A percentile compares a stretch with the other conserved stretches of the same genome.
phyloP scores from a whole-genome alignment of 2,329 filamentous ascomycete genomes.

The Penicillium aurantiogriseum region DNA sequence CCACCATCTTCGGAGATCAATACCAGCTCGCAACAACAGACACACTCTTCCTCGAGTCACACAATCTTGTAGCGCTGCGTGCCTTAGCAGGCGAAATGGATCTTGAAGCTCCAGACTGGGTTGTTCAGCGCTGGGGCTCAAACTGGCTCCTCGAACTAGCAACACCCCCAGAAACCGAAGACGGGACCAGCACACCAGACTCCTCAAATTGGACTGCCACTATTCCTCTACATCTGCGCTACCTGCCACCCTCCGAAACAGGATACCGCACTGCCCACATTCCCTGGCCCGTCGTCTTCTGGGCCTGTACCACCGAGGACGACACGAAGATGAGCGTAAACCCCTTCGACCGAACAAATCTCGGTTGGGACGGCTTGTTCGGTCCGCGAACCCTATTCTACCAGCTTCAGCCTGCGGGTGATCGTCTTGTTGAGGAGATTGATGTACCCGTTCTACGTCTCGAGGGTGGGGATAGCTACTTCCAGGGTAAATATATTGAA shows the following conservation, averaged over 20 bases:
- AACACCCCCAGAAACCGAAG: conserved; percentile 42
- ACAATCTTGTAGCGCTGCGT: conserved; percentile 69
- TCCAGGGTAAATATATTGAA: conserved; percentile 43
- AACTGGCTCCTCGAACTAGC: conserved; percentile 72
- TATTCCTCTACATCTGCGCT: conserved; percentile 82
- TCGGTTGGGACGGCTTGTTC: conserved; percentile 87
- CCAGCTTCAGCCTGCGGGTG: conserved; percentile 62
- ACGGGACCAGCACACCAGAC: conserved; percentile 3
- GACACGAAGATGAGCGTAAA: conserved; percentile 67
- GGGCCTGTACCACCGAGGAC: conserved; percentile 70
- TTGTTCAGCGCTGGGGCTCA: conserved; percentile 74
- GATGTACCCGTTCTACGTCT: conserved; percentile 66
- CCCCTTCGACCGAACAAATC: conserved; percentile 78
- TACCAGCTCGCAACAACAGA: conserved; percentile 67
- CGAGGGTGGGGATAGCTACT: conserved; percentile 46
- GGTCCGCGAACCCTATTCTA: conserved; percentile 76
- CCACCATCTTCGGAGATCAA: conserved; percentile 77
- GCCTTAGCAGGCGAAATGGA: conserved; percentile 76
- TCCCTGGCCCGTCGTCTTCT: conserved; percentile 83
- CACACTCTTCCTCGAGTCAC: conserved; percentile 72
- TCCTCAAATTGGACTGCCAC: conserved; percentile 38
- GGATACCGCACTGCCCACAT: conserved; percentile 59
- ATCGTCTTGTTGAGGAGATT: conserved; percentile 53
- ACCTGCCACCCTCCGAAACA: conserved; percentile 62
- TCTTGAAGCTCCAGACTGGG: conserved; percentile 85